phyloP scores from a whole-genome alignment of 108 stramenopile species.

The Conticribra weissflogii region DNA sequence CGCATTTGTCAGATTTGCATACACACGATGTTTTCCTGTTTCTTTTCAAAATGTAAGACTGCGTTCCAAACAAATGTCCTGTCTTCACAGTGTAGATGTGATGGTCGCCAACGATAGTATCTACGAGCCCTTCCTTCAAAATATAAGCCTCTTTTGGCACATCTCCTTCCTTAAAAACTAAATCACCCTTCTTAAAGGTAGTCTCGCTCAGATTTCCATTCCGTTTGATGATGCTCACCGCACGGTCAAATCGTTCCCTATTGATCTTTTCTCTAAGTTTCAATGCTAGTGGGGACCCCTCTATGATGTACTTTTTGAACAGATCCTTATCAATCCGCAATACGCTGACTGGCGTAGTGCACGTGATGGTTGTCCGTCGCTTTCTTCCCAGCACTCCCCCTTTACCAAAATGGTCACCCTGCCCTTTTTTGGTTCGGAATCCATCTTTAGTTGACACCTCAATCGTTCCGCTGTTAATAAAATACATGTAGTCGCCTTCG shows the following conservation, averaged over 20 bases:
- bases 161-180: slow-evolving; percentile 36
- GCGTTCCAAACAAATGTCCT: slow-evolving; percentile 41
- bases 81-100: slow-evolving; percentile 41
- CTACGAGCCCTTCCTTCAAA: slow-evolving; percentile 59
- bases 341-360: slow-evolving; percentile 46
- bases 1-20: slow-evolving; percentile 60
- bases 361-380: slow-evolving; percentile 41
- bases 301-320: slow-evolving; percentile 47
- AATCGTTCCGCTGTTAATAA: slow-evolving; percentile 83
- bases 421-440: slow-evolving; percentile 49
- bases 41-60: slow-evolving; percentile 35
- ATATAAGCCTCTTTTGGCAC: slow-evolving; percentile 57
- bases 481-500: slow-evolving; percentile 85
- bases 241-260: slow-evolving; percentile 43
- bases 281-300: slow-evolving; percentile 39
- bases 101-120: slow-evolving; percentile 45
- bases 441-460: slow-evolving; percentile 58
- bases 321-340: slow-evolving; percentile 44
- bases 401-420: slow-evolving; percentile 57
- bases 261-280: slow-evolving; percentile 46
- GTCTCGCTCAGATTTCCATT: slow-evolving; percentile 29
- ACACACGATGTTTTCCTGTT: slow-evolving; percentile 50
- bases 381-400: slow-evolving; percentile 41
- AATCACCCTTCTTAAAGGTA: slow-evolving; percentile 39
- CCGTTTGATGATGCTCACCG: slow-evolving; percentile 28